Evolutionary conservation across 139 green algal species (phyloP), one percentile per base, ranked within the genome.

Genomic region (Tetradesmus obliquus): DNA sequence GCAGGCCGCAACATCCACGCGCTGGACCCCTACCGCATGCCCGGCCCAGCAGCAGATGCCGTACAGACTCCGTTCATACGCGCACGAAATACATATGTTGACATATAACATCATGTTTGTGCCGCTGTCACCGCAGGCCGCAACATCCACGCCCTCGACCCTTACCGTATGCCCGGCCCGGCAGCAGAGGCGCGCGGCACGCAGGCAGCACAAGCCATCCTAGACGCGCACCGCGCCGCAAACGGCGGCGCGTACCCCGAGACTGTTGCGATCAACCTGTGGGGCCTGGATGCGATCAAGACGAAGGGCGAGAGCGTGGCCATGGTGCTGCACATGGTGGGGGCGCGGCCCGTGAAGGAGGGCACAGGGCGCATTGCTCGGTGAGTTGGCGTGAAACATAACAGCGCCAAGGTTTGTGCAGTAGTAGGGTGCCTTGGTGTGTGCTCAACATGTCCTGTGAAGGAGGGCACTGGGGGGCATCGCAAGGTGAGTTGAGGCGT

Each of bases 91-190:
- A 45, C 32, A 45, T 45, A 45, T 45, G 32, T 45, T 45, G 32
- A 45, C 32, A 45, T 45, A 45, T 45, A 45, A 45, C 32, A 45
- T 45, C 32, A 45, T 45, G 32, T 45, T 45, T 45, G 32, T 45
- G 32, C 32, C 32, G 32, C 32, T 45, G 32, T 45, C 32, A 45
- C 13, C 13, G 20, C 51, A 86, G 81, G 81, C 81, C 96, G 98
- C 74, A 99, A 99, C 96, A 99, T 99, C 91, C 97, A 99, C 93
- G 98, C 98, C 3, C 94, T 99, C 54, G 98, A 99, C 93, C 98
- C 98, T 0, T 99, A 99, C 95, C 94, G 98, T 82, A 99, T 99
- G 98, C 98, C 98, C 20, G 95, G 92, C 32, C 89, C 94, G 58
- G 95, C 97, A 20, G 98, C 98, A 13, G 88, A 96, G 90, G 93